Percentiles rank a stretch among this genome's conserved stretches.
These are phyloP conservation scores for Dothidotthia symphoricarpi DNA, from an alignment of 2,329 filamentous ascomycete genomes.

Conservation along the genomic window DNA sequence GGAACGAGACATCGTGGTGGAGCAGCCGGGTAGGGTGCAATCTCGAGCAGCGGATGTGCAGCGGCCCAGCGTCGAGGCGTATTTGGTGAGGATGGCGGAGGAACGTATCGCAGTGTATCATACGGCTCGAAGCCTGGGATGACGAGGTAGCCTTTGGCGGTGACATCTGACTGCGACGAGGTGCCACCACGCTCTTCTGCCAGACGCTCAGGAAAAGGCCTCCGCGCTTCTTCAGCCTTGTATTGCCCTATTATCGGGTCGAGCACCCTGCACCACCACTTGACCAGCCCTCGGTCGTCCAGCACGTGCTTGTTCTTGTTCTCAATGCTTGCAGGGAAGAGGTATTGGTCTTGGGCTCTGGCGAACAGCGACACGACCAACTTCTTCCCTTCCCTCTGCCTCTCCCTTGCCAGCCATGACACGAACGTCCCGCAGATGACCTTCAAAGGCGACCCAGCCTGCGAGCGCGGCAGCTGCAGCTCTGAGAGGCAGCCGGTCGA, in stretches of 20 bases:
- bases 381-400: conserved; percentile 63
- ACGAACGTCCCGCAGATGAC: conserved; percentile 74
- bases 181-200: conserved; percentile 14
- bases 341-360: conserved; percentile 85
- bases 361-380: conserved; percentile 88
- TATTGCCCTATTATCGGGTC: conserved; percentile 67
- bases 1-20: conserved; percentile 84
- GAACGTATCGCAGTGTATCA: conserved; percentile 78
- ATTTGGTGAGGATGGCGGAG: conserved; percentile 48
- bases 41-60: conserved; percentile 70
- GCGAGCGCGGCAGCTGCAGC: conserved; percentile 53
- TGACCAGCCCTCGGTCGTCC: conserved; percentile 83
- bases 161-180: conserved; percentile 25
- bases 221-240: conserved; percentile 44
- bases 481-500: conserved; percentile 83
- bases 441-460: conserved; percentile 67
- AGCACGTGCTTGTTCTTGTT: conserved; percentile 85
- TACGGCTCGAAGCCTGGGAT: conserved; percentile 83
- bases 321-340: conserved; percentile 89
- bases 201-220: conserved; percentile 32
- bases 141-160: conserved; percentile 74
- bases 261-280: conserved; percentile 91
- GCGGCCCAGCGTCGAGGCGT: conserved; percentile 50
- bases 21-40: conserved; percentile 66
- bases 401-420: conserved; percentile 66